Evolutionary conservation across 2,329 filamentous ascomycete genomes (phyloP), one percentile per base, ranked within the genome.

Genomic region (Fusarium agapanthi): DNA sequence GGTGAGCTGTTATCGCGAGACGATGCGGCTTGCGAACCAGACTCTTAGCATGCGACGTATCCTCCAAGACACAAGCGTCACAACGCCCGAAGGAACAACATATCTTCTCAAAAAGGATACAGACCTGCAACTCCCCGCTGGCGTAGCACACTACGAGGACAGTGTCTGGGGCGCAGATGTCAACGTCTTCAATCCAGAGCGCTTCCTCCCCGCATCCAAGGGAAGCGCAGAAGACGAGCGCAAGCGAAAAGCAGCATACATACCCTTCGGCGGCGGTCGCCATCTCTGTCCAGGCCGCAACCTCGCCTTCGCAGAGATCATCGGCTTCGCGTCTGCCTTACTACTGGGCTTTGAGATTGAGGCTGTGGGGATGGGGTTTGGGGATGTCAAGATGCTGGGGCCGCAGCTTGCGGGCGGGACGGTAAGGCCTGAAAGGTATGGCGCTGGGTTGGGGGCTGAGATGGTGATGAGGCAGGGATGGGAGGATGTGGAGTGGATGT

Each of bases 1-100:
- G 12, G 77, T 84, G 20, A 83, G 84, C 48, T 81, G 81, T 28
- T 86, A 84, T 71, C 81, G 83, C 30, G 86, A 88, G 72, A 81
- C 81, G 0, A 76, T 87, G 61, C 84, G 86, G 13, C 61, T 86
- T 5, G 76, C 74, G 18, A 83, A 83, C 35, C 80, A 81, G 8
- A 77, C 81, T 11, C 75, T 81, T 20, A 81, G 81, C 18, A 82
- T 80, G 38, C 82, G 86, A 15, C 76, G 79, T 15, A 81, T 87
- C n/a, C 70, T 80, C 20, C 69, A 80, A 41, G 85, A 87, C 51
- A 84, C 83, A 3, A 65, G 65, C 61, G 82, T 85, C 15, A 61
- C 74, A 1, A 78, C 72, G 10, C 38, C 68, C 7, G 64, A 74
- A 11, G 78, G 78, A 7, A 65, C 53, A 35, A 58, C 71, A 8